Percentiles rank a stretch among this genome's conserved stretches.
Conservation (phyloP, 495 filamentous ascomycete species). For the Aspergillus nanangensis region DNA sequence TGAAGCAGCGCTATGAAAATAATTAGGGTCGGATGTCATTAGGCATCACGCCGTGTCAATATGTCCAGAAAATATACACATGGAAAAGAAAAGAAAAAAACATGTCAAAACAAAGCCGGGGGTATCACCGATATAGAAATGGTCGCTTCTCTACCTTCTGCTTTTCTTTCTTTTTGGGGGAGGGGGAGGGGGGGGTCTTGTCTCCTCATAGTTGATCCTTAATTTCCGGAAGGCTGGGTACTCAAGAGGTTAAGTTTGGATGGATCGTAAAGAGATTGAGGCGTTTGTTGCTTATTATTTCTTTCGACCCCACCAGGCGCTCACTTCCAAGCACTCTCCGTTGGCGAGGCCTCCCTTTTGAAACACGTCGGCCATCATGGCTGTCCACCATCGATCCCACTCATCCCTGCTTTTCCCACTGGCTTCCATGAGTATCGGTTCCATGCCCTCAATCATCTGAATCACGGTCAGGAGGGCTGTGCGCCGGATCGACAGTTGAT, state of each 20-base stretch:
- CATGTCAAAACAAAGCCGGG: conserved; percentile 18
- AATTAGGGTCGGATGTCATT: conserved; percentile 18
- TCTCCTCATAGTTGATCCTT: too few relatives aligned
- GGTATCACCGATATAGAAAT: conserved; percentile 47
- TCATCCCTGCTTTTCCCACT: conserved; percentile 85
- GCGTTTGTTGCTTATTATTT: conserved; percentile 29
- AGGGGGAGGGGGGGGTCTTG: too few relatives aligned
- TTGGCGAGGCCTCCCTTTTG: conserved; percentile 71
- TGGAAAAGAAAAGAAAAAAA: conserved; percentile 14
- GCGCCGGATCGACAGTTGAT: conserved; percentile 69
- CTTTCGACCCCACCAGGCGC: conserved; percentile 91
- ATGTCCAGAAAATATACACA: conserved; percentile 21
- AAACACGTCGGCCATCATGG: conserved; percentile 80
- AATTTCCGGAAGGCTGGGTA: too few relatives aligned
- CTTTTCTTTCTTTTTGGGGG: too few relatives aligned
- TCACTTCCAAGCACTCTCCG: conserved; percentile 89
- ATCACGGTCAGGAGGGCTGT: conserved; percentile 79
- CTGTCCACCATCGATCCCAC: conserved; percentile 87
- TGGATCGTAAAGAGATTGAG: too few relatives aligned
- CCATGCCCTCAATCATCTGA: conserved; percentile 82
- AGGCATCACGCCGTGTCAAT: conserved; percentile 10
- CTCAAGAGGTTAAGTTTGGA: too few relatives aligned
- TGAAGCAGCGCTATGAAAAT: conserved; percentile 75
- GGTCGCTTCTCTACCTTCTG: conserved; percentile 18
- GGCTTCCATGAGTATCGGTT: conserved; percentile 75